Base-by-base conservation (phyloP, 805 yeast species). In the Sugiyamaella americana region DNA sequence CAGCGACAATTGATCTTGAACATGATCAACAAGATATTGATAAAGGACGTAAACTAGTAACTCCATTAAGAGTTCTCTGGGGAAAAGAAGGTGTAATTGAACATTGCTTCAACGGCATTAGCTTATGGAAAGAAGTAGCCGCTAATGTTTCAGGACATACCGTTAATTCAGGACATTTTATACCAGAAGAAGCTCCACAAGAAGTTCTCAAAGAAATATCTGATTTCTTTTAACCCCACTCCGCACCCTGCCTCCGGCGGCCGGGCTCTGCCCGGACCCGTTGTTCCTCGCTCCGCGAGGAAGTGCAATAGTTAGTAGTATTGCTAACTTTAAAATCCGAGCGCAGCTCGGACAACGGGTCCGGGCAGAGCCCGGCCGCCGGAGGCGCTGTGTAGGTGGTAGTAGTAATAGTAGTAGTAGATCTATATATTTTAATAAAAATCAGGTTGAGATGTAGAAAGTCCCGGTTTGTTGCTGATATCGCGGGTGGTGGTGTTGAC, bases 71-170 rank as follows among this genome's bases (percentile, higher is more conserved):
- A 36, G 47, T 45, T 4, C 39, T 51, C n/a, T 51, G 54, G 54
- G 51, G 50, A 11, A 40, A 29, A 16, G 19, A 41, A 13, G 50
- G 54, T 5, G 47, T 45, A 5, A 40, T 51, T 21, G 49, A 30
- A 4, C 29, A 35, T 18, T 47, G 51, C 20, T 51, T 35, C 35
- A 41, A 49, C 24, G 35, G 45, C 16, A 36, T 32, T 17, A 41
- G 21, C 10, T 26, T 49, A 19, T 51, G 53, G 53, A n/a, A 34
- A 13, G 29, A 40, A 2, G 47, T 43, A n/a, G 47, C 47, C 57
- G 17, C 62, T 53, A 2, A 74, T 53, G n/a, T 61, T 42, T 22
- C 70, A 52, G 57, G 56, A 70, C 58, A 76, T 72, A 32, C 76
- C 74, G n/a, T 58, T 44, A n/a, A 41, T 38, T 19, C 53, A 32